These are phyloP conservation scores for Stachybotrys chlorohalonatus DNA, from an alignment of 2,329 filamentous ascomycete genomes.

Conservation along the genomic window DNA sequence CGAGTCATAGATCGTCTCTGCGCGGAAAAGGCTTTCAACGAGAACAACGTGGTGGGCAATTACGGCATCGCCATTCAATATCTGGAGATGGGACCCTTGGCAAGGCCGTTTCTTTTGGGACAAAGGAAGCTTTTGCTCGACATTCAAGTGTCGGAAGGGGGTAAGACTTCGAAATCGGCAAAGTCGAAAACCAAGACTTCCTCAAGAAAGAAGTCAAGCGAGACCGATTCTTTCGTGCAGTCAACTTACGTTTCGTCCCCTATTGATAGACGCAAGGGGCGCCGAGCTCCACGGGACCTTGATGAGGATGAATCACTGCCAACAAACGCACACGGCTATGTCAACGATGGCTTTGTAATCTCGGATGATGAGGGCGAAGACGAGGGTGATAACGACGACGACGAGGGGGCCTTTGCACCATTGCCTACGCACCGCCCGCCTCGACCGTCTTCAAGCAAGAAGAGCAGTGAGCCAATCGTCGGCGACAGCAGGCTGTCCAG, in stretches of 20 bases:
- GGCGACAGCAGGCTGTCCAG: conserved; percentile 42
- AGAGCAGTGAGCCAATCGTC: conserved; percentile 48
- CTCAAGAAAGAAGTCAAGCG: conserved; percentile 25
- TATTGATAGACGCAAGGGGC: conserved; percentile 24
- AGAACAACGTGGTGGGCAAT: conserved; percentile 48
- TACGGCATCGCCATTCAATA: conserved; percentile 67
- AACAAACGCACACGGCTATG: conserved; percentile 37
- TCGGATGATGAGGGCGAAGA: conserved; percentile 24
- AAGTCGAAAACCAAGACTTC: conserved; percentile 22
- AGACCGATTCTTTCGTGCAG: conserved; percentile 26
- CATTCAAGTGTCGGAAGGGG: conserved; percentile 26
- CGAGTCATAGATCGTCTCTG: conserved; percentile 73
- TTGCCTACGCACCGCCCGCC: conserved; percentile 27
- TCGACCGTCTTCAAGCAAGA: conserved; percentile 18
- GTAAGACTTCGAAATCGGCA: conserved; percentile 17
- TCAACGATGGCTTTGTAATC: conserved; percentile 39
- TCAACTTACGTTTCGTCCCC: conserved; percentile 46
- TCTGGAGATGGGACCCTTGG: conserved; percentile 38
- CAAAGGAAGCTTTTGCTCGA: conserved; percentile 35
- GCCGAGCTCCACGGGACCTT: conserved; percentile 12
- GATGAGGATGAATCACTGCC: conserved; percentile 26
- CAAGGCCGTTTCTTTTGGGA: conserved; percentile 32
- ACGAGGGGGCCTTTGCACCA: conserved; percentile 36
- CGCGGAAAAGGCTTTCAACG: conserved; percentile 62
- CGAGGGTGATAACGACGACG: conserved; percentile 24